phyloP scores from a whole-genome alignment of 768 basidiomycete genomes.

The Lentinus brumalis region DNA sequence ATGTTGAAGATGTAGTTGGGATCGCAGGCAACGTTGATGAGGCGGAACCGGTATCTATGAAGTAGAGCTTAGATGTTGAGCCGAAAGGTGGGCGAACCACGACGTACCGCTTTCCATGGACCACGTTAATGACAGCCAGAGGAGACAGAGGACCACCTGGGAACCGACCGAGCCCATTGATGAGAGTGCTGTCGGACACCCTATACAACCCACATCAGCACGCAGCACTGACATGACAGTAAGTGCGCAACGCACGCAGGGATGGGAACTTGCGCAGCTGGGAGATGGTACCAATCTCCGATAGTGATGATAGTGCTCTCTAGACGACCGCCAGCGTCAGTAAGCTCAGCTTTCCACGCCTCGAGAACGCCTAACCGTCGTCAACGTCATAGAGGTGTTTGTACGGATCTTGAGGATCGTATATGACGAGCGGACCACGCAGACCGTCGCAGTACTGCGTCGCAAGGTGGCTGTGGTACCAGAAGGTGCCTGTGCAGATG shows the following conservation, averaged over 20 bases:
- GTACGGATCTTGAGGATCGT: constrained; percentile 35
- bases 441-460: constrained; percentile 48
- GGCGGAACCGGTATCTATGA: constrained; percentile 38
- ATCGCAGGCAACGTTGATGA: constrained; percentile 49
- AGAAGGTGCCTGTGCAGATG: constrained; percentile 29
- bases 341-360: neutral
- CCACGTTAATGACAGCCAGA: constrained; percentile 42
- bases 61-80: constrained; percentile 23
- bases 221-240: neutral
- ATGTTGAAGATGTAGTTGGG: constrained; percentile 46
- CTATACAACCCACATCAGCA: constrained; percentile 7
- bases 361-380: constrained; percentile 21
- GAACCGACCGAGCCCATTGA: constrained; percentile 54
- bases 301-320: constrained; percentile 52
- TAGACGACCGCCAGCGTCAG: neutral
- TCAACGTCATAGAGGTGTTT: constrained; percentile 33
- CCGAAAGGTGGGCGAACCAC: constrained; percentile 32
- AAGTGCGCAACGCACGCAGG: constrained; percentile 19
- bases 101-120: constrained; percentile 31
- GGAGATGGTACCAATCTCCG: constrained; percentile 45
- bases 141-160: constrained; percentile 34
- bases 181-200: constrained; percentile 39
- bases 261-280: constrained; percentile 11
- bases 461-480: constrained; percentile 46
- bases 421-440: constrained; percentile 39